A percentile compares a stretch with the other conserved stretches of the same genome.
Conservation (phyloP, 2,329 filamentous ascomycete species). For the Penicillium sp. region DNA sequence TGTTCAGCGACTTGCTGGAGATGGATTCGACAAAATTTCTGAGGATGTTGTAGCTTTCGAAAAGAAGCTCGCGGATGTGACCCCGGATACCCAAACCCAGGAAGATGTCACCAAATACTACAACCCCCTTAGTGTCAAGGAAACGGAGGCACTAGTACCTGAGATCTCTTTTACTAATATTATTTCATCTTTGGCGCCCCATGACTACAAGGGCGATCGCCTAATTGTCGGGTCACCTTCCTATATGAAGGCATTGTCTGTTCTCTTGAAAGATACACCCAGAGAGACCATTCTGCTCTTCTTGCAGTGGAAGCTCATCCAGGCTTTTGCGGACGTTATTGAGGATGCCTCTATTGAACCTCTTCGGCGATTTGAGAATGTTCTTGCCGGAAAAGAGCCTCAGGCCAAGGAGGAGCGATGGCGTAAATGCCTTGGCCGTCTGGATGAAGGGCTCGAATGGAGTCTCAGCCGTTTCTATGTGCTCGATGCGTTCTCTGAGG, state of each 20-base stretch:
- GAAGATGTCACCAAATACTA: slow-evolving; percentile 66
- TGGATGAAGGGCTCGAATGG: slow-evolving; percentile 62
- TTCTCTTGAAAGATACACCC: slow-evolving; percentile 54
- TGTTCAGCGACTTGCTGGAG: slow-evolving; percentile 38
- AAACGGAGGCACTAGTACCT: slow-evolving; percentile 56
- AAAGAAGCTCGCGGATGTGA: slow-evolving; percentile 57
- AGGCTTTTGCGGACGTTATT: slow-evolving; percentile 52
- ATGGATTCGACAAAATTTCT: slow-evolving; percentile 28
- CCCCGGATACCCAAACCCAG: slow-evolving; percentile 57
- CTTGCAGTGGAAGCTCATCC: slow-evolving; percentile 62
- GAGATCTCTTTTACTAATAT: slow-evolving; percentile 55
- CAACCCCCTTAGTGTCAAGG: slow-evolving; percentile 59
- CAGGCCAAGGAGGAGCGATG: slow-evolving; percentile 63
- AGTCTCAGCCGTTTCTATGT: slow-evolving; percentile 69
- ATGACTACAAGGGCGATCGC: slow-evolving; percentile 49
- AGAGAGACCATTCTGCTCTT: slow-evolving; percentile 60
- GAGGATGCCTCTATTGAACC: slow-evolving; percentile 61
- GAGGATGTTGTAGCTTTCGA: slow-evolving; percentile 57
- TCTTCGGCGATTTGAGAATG: slow-evolving; percentile 59
- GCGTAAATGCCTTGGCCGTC: slow-evolving; percentile 60
- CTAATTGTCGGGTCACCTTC: slow-evolving; percentile 60
- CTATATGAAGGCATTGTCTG: slow-evolving; percentile 59
- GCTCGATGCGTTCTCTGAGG: slow-evolving; percentile 64
- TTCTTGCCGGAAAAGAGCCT: slow-evolving; percentile 60
- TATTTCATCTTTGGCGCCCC: slow-evolving; percentile 53